Evolutionary conservation across 148 eudicot species (phyloP), one percentile per base, ranked within the genome.

Genomic region (Rheum nobile): DNA sequence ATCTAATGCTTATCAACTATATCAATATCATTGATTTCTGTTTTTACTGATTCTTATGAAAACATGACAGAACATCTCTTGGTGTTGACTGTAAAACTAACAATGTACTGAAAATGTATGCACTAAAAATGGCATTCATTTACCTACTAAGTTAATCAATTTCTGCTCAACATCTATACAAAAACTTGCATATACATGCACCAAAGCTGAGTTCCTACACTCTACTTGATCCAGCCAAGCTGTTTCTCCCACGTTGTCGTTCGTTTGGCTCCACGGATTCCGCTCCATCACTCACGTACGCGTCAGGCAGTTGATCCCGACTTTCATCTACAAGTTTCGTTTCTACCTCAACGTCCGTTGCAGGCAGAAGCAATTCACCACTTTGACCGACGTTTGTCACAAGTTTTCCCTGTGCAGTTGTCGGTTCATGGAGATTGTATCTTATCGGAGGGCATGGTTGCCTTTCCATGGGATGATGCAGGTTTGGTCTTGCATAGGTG

Each of bases 371-470:
- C 11, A 28, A 35, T 54, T 54, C 14, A 61, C 67, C 34, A 26
- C 37, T 26, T 28, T 61, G 31, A 61, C 28, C 2, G n/a, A 0
- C 67, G 28, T 61, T 6, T 26, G 19, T 13, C 19, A 14, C 37
- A 32, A 12, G 67, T 34, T 65, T 65, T 17, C 21, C 21, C 0
- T 34, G n/a, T 34, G 16, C 38, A 32, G 0, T 32, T 16, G 0
- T 34, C 22, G 41, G 21, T 65, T 65, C 70, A 14, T 32, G 37
- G 4, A 31, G 6, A 19, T 17, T 1, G 6, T 6, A 65, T 65
- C 70, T 65, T 10, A 65, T 22, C 4, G 70, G 70, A 7, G 70
- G 70, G 70, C 70, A 65, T 34, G 21, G 22, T 65, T 34, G 70
- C n/a, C n/a, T 7, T 5, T 65, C 70, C 70, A 65, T 65, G 32